Percentiles rank a stretch among this genome's conserved stretches.
phyloP scores from a whole-genome alignment of 257 asterid species.

The Primulina tabacum region DNA sequence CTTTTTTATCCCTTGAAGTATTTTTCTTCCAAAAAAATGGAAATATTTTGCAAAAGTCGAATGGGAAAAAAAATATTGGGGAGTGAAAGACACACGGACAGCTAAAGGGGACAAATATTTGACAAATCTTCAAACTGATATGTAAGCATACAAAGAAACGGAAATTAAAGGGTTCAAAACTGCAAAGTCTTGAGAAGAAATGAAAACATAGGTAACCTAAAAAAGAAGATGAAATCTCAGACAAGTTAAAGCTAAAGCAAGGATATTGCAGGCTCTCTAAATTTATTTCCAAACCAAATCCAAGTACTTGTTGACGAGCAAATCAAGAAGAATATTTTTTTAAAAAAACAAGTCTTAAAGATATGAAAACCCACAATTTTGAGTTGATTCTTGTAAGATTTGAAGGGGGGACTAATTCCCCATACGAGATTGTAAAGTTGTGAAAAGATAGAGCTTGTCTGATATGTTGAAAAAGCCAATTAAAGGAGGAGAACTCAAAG shows the following conservation, averaged over 20 bases:
- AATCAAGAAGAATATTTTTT: neutral
- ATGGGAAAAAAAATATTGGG: neutral
- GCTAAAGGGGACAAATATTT: neutral
- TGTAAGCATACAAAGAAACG: neutral
- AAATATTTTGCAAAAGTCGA: neutral
- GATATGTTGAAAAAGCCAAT: slow-evolving; percentile 34
- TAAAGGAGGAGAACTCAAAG: slow-evolving; percentile 23
- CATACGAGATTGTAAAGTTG: slow-evolving; percentile 23
- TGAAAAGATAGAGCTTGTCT: slow-evolving; percentile 34
- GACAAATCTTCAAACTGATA: neutral
- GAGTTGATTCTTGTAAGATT: slow-evolving; percentile 24
- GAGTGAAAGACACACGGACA: neutral
- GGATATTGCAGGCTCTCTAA: neutral
- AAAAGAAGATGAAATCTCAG: neutral
- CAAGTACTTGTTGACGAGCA: slow-evolving; percentile 11
- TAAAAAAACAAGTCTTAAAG: slow-evolving; percentile 12
- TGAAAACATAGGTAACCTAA: neutral
- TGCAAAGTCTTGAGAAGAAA: neutral
- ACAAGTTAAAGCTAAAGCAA: neutral
- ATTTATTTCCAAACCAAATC: slow-evolving; percentile 14
- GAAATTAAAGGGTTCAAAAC: neutral
- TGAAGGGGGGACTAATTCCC: slow-evolving; percentile 26
- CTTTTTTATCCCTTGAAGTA: neutral
- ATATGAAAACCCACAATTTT: slow-evolving; percentile 2
- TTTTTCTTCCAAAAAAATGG: neutral